These are phyloP conservation scores for Apiotrichum montevideense DNA, from an alignment of 1,284 basidiomycete genomes.

Conservation along the genomic window DNA sequence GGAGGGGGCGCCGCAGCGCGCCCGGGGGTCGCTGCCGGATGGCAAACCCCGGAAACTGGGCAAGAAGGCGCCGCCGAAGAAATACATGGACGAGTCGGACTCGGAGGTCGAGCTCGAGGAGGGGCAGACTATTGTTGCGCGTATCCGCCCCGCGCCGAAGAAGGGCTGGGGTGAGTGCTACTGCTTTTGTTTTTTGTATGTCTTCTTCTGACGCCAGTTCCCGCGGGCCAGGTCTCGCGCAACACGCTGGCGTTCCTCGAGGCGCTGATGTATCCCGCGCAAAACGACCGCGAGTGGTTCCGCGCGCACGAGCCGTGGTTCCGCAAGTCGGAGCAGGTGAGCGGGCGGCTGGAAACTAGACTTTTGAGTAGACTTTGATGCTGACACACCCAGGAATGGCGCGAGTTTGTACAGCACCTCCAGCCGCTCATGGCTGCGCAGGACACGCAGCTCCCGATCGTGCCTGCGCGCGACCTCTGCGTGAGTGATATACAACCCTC, in stretches of 20 bases:
- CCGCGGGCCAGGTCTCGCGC: conserved; percentile 74
- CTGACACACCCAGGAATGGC: conserved; percentile 58
- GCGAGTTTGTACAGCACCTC: conserved; percentile 68
- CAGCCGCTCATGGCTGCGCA: conserved; percentile 60
- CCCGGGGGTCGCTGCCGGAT: conserved; percentile 10
- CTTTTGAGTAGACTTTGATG: too few species aligned
- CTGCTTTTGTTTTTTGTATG: background rate
- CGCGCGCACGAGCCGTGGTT: conserved; percentile 63
- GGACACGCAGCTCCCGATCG: conserved; percentile 71
- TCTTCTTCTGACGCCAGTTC: conserved; percentile 54
- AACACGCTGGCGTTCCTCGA: conserved; percentile 74
- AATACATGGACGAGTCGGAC: conserved; percentile 19
- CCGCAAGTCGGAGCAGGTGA: conserved; percentile 64
- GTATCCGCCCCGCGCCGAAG: conserved; percentile 58
- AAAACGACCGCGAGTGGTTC: conserved; percentile 80
- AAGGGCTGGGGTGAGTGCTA: conserved; percentile 63
- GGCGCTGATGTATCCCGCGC: conserved; percentile 63
- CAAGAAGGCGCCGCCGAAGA: too few species aligned
- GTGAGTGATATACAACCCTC: conserved; percentile 48
- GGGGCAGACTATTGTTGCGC: conserved; percentile 45
- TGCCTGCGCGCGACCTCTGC: conserved; percentile 79
- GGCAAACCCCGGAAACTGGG: background rate
- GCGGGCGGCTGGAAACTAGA: background rate
- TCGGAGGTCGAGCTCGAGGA: conserved; percentile 28
- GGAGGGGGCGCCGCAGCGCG: too few species aligned